Conservation (phyloP, 1,284 basidiomycete species). For the Ceratobasidium theobromae region DNA sequence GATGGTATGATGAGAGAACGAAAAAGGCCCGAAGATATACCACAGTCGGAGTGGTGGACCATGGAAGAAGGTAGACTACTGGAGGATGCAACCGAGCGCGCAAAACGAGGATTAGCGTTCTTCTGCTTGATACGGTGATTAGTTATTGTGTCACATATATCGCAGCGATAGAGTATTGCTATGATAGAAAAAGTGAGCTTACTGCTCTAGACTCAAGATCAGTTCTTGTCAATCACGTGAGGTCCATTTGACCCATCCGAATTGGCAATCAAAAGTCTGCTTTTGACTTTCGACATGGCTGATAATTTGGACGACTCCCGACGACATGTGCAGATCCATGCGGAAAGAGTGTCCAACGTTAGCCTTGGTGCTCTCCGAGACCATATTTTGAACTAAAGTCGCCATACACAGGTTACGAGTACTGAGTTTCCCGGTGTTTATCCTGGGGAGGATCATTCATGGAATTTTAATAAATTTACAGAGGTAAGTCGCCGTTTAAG, state of each 20-base stretch:
- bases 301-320: constrained; percentile 40
- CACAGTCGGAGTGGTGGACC: constrained; percentile 63
- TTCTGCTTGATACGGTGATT: constrained; percentile 43
- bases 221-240: neutral
- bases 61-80: constrained; percentile 71
- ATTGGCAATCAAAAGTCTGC: constrained; percentile 32
- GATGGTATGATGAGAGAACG: constrained; percentile 63
- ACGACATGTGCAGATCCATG: constrained; percentile 59
- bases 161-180: neutral
- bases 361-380: constrained; percentile 26
- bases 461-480: constrained; percentile 76
- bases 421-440: constrained; percentile 88
- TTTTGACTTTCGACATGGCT: constrained; percentile 11
- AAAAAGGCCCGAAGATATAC: constrained; percentile 41
- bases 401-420: constrained; percentile 62
- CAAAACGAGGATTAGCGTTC: constrained; percentile 80
- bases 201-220: neutral
- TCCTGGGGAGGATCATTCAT: constrained; percentile 79
- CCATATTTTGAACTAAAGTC: neutral
- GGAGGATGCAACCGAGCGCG: constrained; percentile 74
- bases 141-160: neutral
- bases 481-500: constrained; percentile 50
- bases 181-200: neutral
- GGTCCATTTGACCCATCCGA: neutral
- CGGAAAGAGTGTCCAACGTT: constrained; percentile 67